Evolutionary conservation across 129 eudicot species (phyloP).

Genomic region (Helianthus annuus): DNA sequence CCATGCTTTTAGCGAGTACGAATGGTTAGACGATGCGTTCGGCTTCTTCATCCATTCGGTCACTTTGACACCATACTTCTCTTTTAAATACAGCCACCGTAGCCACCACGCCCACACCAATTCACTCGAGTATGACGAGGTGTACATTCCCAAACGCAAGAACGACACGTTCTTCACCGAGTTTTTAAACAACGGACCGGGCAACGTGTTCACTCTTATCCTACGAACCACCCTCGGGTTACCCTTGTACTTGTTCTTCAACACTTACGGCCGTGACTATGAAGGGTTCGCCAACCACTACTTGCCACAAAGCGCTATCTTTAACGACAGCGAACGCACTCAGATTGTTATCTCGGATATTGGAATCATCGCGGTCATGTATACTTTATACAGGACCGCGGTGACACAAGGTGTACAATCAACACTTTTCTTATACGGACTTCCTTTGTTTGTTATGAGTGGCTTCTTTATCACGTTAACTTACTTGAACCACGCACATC

Average conservation of each 20-base stretch:
- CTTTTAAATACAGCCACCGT: slow-evolving; percentile 35
- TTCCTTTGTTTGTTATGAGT: slow-evolving; percentile 23
- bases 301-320: slow-evolving; percentile 30
- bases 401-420: slow-evolving; percentile 11
- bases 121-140: slow-evolving; percentile 36
- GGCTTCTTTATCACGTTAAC: slow-evolving; percentile 29
- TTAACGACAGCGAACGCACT: slow-evolving; percentile 32
- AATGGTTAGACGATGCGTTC: slow-evolving; percentile 25
- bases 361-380: slow-evolving; percentile 19
- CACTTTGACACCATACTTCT: slow-evolving; percentile 27
- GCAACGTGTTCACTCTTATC: slow-evolving; percentile 24
- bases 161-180: slow-evolving; percentile 27
- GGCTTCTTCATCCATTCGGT: slow-evolving; percentile 38
- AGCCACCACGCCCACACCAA: slow-evolving; percentile 41
- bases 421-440: slow-evolving; percentile 10
- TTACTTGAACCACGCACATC: slow-evolving; percentile 34
- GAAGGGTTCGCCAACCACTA: slow-evolving; percentile 31
- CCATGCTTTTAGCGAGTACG: slow-evolving; percentile 33
- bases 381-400: background rate
- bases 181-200: slow-evolving; percentile 36
- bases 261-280: slow-evolving; percentile 27
- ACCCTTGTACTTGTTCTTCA: slow-evolving; percentile 34
- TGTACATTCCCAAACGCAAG: slow-evolving; percentile 36
- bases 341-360: slow-evolving; percentile 24
- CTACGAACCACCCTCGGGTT: slow-evolving; percentile 29